Conservation (phyloP, 2,329 filamentous ascomycete genomes). For the Simplicillium aogashimaense region DNA sequence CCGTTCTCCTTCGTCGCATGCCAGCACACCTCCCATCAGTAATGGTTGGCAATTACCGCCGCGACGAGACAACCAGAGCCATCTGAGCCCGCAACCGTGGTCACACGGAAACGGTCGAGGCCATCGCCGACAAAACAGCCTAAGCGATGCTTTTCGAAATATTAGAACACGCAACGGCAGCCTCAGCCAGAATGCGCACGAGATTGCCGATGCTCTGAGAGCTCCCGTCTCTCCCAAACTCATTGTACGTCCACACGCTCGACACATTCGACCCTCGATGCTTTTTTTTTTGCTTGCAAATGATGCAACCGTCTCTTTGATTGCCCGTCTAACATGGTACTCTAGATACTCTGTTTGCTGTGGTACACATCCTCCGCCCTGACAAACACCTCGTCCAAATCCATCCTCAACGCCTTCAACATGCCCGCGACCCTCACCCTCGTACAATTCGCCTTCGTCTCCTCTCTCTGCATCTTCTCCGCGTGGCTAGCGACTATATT, state of each 20-base stretch:
- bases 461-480: slow-evolving; percentile 73
- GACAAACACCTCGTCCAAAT: slow-evolving; percentile 96
- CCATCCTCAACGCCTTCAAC: slow-evolving; percentile 83
- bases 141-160: slow-evolving; percentile 77
- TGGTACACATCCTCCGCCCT: slow-evolving; percentile 96
- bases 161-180: slow-evolving; percentile 75
- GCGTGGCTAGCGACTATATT: slow-evolving; percentile 67
- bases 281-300: no score
- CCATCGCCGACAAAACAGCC: slow-evolving; percentile 72
- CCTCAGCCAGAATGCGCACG: slow-evolving; percentile 85
- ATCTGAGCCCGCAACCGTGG: slow-evolving; percentile 5
- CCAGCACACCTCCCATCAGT: no score
- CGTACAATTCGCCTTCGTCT: slow-evolving; percentile 89
- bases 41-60: slow-evolving; percentile 16
- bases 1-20: no score
- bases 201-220: slow-evolving; percentile 82
- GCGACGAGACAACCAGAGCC: slow-evolving; percentile 12
- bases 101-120: slow-evolving; percentile 23
- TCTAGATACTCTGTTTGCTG: slow-evolving; percentile 69
- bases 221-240: slow-evolving; percentile 83
- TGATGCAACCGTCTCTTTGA: no score
- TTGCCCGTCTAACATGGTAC: slow-evolving; percentile 5
- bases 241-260: slow-evolving; percentile 48
- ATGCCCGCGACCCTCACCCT: slow-evolving; percentile 88
- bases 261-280: background rate